Evolutionary conservation across 2,329 filamentous ascomycete genomes (phyloP).

Genomic region (Chaetomiaceae sp.): DNA sequence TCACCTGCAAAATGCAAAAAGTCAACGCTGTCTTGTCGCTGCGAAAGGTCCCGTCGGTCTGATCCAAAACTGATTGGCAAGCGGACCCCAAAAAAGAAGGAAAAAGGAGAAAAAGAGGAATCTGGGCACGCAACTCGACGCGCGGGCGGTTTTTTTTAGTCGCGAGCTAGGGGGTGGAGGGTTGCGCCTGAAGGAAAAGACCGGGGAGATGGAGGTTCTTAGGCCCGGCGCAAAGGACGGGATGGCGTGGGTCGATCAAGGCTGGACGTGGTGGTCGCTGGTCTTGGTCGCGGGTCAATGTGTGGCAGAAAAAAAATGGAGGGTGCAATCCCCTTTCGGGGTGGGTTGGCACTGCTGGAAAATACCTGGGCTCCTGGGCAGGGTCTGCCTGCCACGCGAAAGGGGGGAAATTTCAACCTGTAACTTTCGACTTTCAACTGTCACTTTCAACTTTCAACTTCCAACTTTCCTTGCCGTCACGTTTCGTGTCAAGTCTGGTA

Average conservation of each 20-base stretch:
- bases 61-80: conserved; percentile 19
- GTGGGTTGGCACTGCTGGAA: background rate
- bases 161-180: conserved; percentile 23
- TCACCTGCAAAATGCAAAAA: conserved; percentile 12
- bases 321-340: conserved; percentile 21
- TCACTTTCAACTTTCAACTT: no score
- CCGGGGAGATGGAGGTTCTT: conserved; percentile 27
- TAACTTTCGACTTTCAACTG: no score
- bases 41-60: conserved; percentile 1
- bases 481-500: no score
- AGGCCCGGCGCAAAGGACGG: conserved; percentile 25
- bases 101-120: conserved; percentile 8
- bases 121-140: conserved; percentile 20
- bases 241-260: conserved; percentile 27
- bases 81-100: conserved; percentile 14
- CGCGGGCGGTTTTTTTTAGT: conserved; percentile 23
- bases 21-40: conserved; percentile 4
- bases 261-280: conserved; percentile 21
- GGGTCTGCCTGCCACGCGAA: background rate
- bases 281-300: conserved; percentile 1
- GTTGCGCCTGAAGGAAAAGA: conserved; percentile 26
- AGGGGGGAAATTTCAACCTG: background rate
- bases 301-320: no score
- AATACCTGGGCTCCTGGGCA: background rate
- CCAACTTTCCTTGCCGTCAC: no score